phyloP scores from a whole-genome alignment of 1,284 basidiomycete species.

The Peniophora sp. region DNA sequence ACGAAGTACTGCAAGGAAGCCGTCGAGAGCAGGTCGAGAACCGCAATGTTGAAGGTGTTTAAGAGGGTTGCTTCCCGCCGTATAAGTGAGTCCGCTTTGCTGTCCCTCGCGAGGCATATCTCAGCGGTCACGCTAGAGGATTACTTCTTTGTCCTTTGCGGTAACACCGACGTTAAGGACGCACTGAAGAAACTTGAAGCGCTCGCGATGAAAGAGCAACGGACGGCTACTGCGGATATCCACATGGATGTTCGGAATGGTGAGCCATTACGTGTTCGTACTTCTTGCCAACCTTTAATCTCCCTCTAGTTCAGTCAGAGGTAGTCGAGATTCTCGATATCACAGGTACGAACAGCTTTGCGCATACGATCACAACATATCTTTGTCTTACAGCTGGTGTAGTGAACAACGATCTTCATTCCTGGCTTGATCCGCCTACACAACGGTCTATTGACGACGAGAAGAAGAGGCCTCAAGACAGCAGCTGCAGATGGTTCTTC shows the following conservation, averaged over 20 bases:
- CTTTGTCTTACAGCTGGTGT: neutral
- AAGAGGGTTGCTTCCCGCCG: neutral
- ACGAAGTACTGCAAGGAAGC: neutral
- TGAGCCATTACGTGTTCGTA: neutral
- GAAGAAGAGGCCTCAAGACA: neutral
- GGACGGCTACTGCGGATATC: neutral
- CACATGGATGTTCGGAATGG: neutral
- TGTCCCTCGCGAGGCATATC: neutral
- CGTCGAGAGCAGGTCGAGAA: neutral
- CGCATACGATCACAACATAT: neutral
- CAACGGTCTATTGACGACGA: neutral
- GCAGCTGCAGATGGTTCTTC: neutral
- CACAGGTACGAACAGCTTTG: neutral
- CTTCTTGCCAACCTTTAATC: neutral
- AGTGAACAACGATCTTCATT: neutral
- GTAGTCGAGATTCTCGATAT: neutral
- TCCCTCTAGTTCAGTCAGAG: neutral
- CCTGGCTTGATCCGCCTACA: neutral
- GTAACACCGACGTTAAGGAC: neutral
- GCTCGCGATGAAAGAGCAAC: neutral
- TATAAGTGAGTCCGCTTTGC: neutral
- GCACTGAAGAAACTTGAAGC: neutral
- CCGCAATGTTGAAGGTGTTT: neutral
- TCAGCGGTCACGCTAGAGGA: neutral
- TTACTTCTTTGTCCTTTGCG: neutral